Evolutionary conservation across 371 early-diverging fungal genomes (phyloP), one percentile per base, ranked within the genome.

Genomic region (Mortierella sp.): DNA sequence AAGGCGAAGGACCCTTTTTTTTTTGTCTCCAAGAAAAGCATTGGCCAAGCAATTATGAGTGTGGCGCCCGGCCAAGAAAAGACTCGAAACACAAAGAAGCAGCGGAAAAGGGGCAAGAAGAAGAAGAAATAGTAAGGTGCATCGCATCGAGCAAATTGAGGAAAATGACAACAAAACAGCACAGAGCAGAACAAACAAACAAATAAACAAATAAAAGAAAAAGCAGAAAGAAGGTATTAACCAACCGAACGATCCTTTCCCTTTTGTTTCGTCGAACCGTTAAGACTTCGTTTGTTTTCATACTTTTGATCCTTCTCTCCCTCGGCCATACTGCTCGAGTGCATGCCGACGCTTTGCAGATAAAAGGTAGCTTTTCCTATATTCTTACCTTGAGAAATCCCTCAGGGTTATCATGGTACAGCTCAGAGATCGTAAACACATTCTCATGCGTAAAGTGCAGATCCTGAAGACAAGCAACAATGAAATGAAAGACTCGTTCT

Each of bases 321-420:
- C 31, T 31, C 31, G 3, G 31, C 4, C 31, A 59, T 31, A 59
- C 26, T 64, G 1, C 64, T 64, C 21, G 61, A 64, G 34, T 34
- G 34, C 59, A 59, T 59, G 14, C 28, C 57, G 28, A 59, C 13
- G 5, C 19, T 6, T 11, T n/a, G 26, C 13, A 26, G 24, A 53
- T 4, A 31, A 61, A 19, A 34, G 8, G 9, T 11, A 48, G 8
- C 51, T 31, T 31, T 61, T 67, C 26, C 28, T 54, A n/a, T 59
- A 5, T 61, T 61, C 61, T 76, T 90, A 98, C 98, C 92, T 97
- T 98, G 81, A 98, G 95, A 87, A 98, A 96, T 34, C 96, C 96
- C 83, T 96, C 95, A 48, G 98, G 98, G 88, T 98, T 98, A 81
- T 98, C 96, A 80, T 94, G 93, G 88, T 95, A 97, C 74, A 98